Percentiles rank a stretch among this genome's conserved stretches.
phyloP scores from a whole-genome alignment of 441 rosid genomes.

The Pelargonium citronellum region DNA sequence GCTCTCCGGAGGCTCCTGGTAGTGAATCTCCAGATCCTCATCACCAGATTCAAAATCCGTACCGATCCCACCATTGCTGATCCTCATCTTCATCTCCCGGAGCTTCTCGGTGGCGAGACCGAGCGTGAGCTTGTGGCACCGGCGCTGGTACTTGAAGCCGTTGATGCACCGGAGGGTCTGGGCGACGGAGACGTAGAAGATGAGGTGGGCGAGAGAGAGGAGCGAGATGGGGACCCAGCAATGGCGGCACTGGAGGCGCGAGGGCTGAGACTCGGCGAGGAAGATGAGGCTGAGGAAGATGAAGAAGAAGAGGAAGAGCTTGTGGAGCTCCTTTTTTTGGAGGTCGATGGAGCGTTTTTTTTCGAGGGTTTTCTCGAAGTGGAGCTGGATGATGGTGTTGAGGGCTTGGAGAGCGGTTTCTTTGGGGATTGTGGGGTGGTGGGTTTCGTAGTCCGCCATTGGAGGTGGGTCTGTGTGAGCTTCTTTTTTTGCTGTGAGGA shows the following conservation, averaged over 20 bases:
- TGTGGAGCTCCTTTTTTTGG: conserved; percentile 89
- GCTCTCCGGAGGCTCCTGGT: conserved; percentile 90
- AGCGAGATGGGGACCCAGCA: conserved; percentile 77
- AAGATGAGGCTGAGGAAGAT: conserved; percentile 59
- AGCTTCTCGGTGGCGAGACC: conserved; percentile 83
- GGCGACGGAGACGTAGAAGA: conserved; percentile 88
- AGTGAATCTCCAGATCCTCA: conserved; percentile 73
- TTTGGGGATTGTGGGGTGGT: conserved; percentile 48
- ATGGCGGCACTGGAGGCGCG: conserved; percentile 80
- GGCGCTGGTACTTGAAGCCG: conserved; percentile 87
- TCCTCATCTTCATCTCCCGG: conserved; percentile 58
- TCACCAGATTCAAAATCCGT: conserved; percentile 33
- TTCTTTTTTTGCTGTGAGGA: neutral
- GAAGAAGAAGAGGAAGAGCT: conserved; percentile 78
- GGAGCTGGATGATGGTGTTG: conserved; percentile 91
- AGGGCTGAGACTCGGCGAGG: conserved; percentile 49
- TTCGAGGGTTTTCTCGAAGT: conserved; percentile 90
- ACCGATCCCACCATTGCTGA: conserved; percentile 37
- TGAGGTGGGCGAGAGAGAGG: conserved; percentile 71
- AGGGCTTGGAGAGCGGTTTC: conserved; percentile 84
- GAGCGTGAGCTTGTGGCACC: conserved; percentile 91
- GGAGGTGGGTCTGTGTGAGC: conserved; percentile 5
- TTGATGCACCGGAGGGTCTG: conserved; percentile 87
- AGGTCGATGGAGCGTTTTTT: conserved; percentile 86
- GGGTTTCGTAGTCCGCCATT: conserved; percentile 71